Percentiles rank a stretch among this genome's conserved stretches.
phyloP scores from a whole-genome alignment of 306 rosid genomes.

The Cicer arietinum region DNA sequence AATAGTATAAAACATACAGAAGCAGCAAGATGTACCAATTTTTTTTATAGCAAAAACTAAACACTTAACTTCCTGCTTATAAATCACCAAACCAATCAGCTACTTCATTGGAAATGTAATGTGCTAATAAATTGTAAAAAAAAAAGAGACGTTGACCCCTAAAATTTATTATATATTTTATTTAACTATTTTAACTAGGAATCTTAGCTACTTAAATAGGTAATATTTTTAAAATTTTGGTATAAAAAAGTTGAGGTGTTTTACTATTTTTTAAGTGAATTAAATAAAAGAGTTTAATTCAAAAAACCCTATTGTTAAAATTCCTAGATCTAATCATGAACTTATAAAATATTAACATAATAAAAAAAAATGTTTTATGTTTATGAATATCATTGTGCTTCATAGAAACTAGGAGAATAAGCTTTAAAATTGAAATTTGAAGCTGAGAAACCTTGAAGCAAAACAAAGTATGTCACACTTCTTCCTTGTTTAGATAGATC shows the following conservation, averaged over 20 bases:
- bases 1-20: neutral
- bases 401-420: slow-evolving; percentile 7
- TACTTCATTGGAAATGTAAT: too few species aligned
- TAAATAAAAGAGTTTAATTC: neutral
- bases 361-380: neutral
- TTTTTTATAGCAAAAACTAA: too few species aligned
- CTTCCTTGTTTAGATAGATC: neutral
- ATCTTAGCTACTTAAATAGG: neutral
- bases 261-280: neutral
- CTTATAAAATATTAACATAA: neutral
- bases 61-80: too few species aligned
- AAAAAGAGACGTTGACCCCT: neutral
- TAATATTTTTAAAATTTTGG: neutral
- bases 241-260: neutral
- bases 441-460: slow-evolving; percentile 21
- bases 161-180: neutral
- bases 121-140: too few species aligned
- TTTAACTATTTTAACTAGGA: neutral
- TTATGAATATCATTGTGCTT: slow-evolving; percentile 2
- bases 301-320: neutral
- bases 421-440: slow-evolving; percentile 36
- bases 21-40: neutral
- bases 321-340: slow-evolving; percentile 23
- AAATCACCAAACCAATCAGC: too few species aligned
- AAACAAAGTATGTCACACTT: slow-evolving; percentile 26